phyloP scores from a whole-genome alignment of 305 asterid species.

The Fraxinus platypoda region DNA sequence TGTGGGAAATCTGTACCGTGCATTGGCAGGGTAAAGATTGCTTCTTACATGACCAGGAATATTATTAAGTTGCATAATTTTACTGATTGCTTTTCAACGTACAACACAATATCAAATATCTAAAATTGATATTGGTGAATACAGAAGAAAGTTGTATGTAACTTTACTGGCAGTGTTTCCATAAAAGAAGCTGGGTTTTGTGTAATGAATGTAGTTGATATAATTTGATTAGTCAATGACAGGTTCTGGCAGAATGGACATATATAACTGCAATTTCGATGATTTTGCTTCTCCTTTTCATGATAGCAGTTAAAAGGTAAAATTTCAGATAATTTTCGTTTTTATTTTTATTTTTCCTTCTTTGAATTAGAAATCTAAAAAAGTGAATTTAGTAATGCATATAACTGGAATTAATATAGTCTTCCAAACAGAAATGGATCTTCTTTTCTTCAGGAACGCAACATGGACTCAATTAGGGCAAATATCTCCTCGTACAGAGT shows the following conservation, averaged over 20 bases:
- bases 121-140: neutral
- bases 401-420: conserved; percentile 33
- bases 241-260: conserved; percentile 82
- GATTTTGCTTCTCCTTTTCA: conserved; percentile 43
- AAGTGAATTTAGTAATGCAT: conserved; percentile 11
- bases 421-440: conserved; percentile 60
- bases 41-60: neutral
- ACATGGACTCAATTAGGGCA: conserved; percentile 42
- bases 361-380: conserved; percentile 11
- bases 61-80: neutral
- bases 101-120: neutral
- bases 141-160: neutral
- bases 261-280: conserved; percentile 44
- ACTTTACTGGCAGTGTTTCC: neutral
- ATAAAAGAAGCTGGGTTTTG: conserved; percentile 5
- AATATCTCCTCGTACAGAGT: conserved; percentile 77
- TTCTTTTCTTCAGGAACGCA: conserved; percentile 55
- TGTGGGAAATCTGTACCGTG: neutral
- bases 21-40: neutral
- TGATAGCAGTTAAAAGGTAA: conserved; percentile 51
- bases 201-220: conserved; percentile 7
- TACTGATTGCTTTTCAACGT: neutral
- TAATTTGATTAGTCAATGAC: conserved; percentile 29
- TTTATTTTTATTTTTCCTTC: neutral
- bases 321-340: conserved; percentile 8